These are phyloP conservation scores for Cicer pinnatifidum DNA, from an alignment of 306 rosid species.

Conservation along the genomic window DNA sequence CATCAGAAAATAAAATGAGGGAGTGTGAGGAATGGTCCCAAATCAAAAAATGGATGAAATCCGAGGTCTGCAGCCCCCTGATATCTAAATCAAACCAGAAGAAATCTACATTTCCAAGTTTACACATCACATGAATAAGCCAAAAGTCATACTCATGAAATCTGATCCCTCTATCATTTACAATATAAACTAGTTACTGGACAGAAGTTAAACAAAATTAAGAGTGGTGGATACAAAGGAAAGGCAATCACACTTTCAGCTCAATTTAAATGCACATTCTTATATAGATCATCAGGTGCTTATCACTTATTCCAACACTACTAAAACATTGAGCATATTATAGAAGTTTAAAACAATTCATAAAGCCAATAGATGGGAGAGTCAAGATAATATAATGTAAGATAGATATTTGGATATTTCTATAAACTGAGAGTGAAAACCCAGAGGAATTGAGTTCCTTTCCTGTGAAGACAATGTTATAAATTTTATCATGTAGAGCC, in stretches of 20 bases:
- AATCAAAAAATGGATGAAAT: slow-evolving; percentile 11
- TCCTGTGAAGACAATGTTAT: slow-evolving; percentile 7
- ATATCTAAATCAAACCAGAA: background rate
- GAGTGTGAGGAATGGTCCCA: background rate
- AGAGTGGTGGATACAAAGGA: slow-evolving; percentile 2
- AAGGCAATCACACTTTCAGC: slow-evolving; percentile 3
- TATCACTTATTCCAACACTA: slow-evolving; percentile 1
- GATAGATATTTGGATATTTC: slow-evolving; percentile 1
- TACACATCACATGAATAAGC: slow-evolving; percentile 4
- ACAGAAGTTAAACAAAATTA: background rate
- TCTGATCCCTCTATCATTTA: background rate
- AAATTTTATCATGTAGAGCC: slow-evolving; percentile 5
- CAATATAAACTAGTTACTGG: background rate
- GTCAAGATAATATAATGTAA: background rate
- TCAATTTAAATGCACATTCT: slow-evolving; percentile 10
- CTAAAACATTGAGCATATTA: slow-evolving; percentile 1
- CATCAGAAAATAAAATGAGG: background rate
- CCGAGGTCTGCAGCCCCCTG: slow-evolving; percentile 1
- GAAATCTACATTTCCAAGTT: slow-evolving; percentile 12
- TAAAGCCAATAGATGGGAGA: slow-evolving; percentile 5
- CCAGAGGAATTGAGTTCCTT: background rate
- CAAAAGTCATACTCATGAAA: slow-evolving; percentile 11
- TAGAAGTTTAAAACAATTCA: slow-evolving; percentile 9
- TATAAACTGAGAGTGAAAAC: background rate
- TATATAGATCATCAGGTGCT: background rate